Conservation (phyloP, 352 stramenopile genomes). For the Globisporangium sylvaticum region DNA sequence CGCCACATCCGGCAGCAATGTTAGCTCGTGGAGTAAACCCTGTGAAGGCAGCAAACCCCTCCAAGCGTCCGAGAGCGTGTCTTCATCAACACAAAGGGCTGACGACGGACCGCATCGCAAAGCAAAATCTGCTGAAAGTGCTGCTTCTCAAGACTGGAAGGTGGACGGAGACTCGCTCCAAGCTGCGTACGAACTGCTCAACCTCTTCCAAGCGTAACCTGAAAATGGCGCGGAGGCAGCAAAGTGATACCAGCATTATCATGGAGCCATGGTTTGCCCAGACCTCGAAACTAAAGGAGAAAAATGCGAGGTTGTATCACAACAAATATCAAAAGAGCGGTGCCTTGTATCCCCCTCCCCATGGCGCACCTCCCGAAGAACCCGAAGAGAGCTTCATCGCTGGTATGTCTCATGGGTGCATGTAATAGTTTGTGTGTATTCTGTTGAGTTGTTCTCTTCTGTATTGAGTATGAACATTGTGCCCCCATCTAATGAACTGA, state of each 20-base stretch:
- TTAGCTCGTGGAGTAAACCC: too few relatives aligned
- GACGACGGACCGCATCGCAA: neutral
- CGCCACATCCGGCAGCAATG: neutral
- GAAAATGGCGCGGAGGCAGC: neutral
- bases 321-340: too few relatives aligned
- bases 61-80: neutral
- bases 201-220: constrained; percentile 24
- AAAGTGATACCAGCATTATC: constrained; percentile 1
- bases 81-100: neutral
- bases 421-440: neutral
- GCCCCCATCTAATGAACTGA: neutral
- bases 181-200: constrained; percentile 64
- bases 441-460: neutral
- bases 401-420: neutral
- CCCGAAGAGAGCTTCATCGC: neutral
- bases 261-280: neutral
- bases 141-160: constrained; percentile 12
- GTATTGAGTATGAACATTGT: neutral
- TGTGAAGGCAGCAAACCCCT: neutral
- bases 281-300: neutral
- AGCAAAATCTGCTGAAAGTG: neutral
- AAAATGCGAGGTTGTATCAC: neutral
- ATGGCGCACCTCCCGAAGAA: too few relatives aligned
- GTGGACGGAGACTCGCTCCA: constrained; percentile 69
- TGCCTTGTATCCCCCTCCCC: too few relatives aligned